Evolutionary conservation across 2,329 filamentous ascomycete species (phyloP).

Genomic region (Ophiocordyceps camponoti-saundersi): DNA sequence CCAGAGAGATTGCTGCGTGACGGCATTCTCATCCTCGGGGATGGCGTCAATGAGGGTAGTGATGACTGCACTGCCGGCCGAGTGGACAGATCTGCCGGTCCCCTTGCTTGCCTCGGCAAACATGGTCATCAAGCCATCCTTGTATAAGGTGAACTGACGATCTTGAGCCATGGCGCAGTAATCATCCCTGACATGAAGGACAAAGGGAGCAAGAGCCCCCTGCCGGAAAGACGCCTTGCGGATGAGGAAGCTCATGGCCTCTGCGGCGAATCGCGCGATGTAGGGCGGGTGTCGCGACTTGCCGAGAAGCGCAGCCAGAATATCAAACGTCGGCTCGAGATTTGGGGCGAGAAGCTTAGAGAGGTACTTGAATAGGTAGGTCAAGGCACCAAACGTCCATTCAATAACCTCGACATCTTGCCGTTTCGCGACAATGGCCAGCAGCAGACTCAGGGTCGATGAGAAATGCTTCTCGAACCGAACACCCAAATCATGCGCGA

Average conservation of each 20-base stretch:
- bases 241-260: conserved; percentile 85
- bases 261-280: conserved; percentile 81
- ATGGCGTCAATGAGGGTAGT: conserved; percentile 32
- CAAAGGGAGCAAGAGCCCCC: conserved; percentile 50
- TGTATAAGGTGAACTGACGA: conserved; percentile 51
- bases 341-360: conserved; percentile 76
- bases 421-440: conserved; percentile 60
- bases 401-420: conserved; percentile 81
- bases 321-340: conserved; percentile 65
- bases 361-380: conserved; percentile 95
- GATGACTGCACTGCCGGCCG: conserved; percentile 37
- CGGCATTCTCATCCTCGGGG: conserved; percentile 30
- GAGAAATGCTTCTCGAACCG: conserved; percentile 82
- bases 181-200: conserved; percentile 56
- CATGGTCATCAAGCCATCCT: conserved; percentile 80
- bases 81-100: conserved; percentile 41
- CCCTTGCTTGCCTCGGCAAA: conserved; percentile 68
- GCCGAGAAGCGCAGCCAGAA: conserved; percentile 72
- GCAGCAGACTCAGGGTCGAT: conserved; percentile 55
- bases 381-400: conserved; percentile 88
- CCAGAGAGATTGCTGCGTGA: conserved; percentile 32
- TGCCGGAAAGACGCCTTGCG: conserved; percentile 76
- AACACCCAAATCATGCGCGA: conserved; percentile 81
- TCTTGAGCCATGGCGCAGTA: conserved; percentile 35
- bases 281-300: conserved; percentile 69